Base-by-base conservation (phyloP, 495 filamentous ascomycete species). In the Aspergillus leporis region DNA sequence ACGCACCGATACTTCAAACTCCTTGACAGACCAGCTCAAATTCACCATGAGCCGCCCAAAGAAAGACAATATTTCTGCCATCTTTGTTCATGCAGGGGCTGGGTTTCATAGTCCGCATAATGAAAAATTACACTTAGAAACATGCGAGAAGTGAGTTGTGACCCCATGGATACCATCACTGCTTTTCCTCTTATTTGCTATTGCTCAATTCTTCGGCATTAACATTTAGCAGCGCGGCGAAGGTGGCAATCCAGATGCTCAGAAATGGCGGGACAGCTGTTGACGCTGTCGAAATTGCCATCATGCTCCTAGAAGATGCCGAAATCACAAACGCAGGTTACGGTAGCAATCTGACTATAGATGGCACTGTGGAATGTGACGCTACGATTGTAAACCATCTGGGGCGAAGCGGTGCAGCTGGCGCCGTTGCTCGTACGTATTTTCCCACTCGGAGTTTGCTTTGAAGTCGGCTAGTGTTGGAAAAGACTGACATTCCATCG, bases 241-340 rank as follows among this genome's bases (percentile, higher is more conserved):
- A 81, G 61, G 78, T 87, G 46, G 93, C 85, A 22, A 97, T 98
- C 87, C 77, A 75, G 45, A 78, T 95, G 58, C 78, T 98, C 41
- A 85, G 79, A 48, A 83, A 82, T 67, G 95, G 94, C 5, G 90
- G 86, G 18, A 83, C 85, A 49, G 91, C 93, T 4, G 76, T 94
- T 22, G 91, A 97, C 59, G 94, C 94, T n/a, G 92, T 96, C 30
- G 94, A 98, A 71, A 85, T 89, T 51, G 93, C 95, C 28, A 83
- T 98, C 58, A 89, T 85, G 65, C 79, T 88, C 18, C 82, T 98
- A 38, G 94, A 98, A 70, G 90, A 98, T 66, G 85, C 87, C 47
- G 91, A 96, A 62, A 96, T 98, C 65, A 98, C 95, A 22, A 98
- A 98, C 72, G 88, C 93, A 16, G 94, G 95, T 16, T 97, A 88